Evolutionary conservation across 768 basidiomycete species (phyloP).

Genomic region (Lentinula raphanica): DNA sequence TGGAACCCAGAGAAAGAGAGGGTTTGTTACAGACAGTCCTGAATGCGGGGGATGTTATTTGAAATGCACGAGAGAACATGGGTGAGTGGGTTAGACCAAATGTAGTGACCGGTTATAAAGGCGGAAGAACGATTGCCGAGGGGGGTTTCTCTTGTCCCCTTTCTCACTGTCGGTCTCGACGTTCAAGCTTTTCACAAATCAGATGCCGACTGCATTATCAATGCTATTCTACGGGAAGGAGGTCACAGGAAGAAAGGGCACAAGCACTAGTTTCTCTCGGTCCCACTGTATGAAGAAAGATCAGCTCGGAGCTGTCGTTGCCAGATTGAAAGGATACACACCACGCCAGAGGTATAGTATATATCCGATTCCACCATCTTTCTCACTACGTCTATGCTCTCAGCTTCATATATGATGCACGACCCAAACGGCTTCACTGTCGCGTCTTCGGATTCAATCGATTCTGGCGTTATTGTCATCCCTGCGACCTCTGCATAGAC

Average conservation of each 20-base stretch:
- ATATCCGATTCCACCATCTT: conserved; percentile 10
- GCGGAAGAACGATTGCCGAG: neutral
- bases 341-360: conserved; percentile 11
- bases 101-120: neutral
- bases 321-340: neutral
- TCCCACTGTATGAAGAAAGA: conserved; percentile 44
- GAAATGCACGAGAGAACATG: conserved; percentile 6
- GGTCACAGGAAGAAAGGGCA: conserved; percentile 40
- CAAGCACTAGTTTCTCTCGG: conserved; percentile 46
- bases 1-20: neutral
- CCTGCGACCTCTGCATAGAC: conserved; percentile 35
- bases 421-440: conserved; percentile 40
- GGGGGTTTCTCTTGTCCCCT: too few relatives aligned
- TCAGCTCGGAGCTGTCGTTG: neutral
- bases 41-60: conserved; percentile 6
- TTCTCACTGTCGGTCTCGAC: neutral
- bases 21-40: neutral
- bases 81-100: neutral
- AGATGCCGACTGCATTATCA: neutral
- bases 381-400: conserved; percentile 26
- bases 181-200: neutral
- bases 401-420: conserved; percentile 33
- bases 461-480: conserved; percentile 36
- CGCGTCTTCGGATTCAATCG: conserved; percentile 19
- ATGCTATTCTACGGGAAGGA: conserved; percentile 16